phyloP scores from a whole-genome alignment of 768 basidiomycete species.

The Pleurotus giganteus region DNA sequence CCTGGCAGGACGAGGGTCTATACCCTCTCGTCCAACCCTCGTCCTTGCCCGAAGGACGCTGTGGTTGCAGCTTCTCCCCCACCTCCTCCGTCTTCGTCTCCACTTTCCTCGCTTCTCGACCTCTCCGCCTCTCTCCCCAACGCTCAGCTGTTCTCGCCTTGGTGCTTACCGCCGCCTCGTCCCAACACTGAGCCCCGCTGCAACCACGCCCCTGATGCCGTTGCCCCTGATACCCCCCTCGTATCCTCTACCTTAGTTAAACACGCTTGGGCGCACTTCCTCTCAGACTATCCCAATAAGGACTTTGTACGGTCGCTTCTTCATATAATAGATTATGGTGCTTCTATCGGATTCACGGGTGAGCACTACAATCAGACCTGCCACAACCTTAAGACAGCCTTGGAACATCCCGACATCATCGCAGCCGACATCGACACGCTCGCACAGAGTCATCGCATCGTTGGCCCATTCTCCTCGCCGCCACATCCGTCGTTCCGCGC shows the following conservation, averaged over 20 bases:
- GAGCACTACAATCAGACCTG: constrained; percentile 11
- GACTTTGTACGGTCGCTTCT: constrained; percentile 22
- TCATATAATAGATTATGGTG: constrained; percentile 25
- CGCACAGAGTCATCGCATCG: constrained; percentile 12
- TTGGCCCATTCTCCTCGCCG: constrained; percentile 21
- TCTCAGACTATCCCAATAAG: constrained; percentile 27
- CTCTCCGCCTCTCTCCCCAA: constrained; percentile 8
- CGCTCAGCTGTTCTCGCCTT: constrained; percentile 10
- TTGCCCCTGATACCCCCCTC: no score
- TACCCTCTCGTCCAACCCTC: not conserved
- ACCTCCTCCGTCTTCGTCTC: not conserved
- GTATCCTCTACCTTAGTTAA: constrained; percentile 2
- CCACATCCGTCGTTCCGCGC: constrained; percentile 18
- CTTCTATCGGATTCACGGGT: constrained; percentile 23
- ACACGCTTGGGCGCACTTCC: constrained; percentile 18
- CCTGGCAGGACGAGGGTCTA: not conserved
- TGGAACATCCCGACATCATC: constrained; percentile 12
- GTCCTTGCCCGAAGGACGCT: no score
- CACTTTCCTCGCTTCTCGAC: no score
- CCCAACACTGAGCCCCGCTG: constrained; percentile 15
- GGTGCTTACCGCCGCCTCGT: constrained; percentile 8
- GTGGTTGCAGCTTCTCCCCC: no score
- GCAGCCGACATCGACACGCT: constrained; percentile 10
- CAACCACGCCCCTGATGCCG: constrained; percentile 10
- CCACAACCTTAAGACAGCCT: constrained; percentile 26